These are phyloP conservation scores for Kernera saxatilis DNA, from an alignment of 345 rosid genomes.

Conservation along the genomic window DNA sequence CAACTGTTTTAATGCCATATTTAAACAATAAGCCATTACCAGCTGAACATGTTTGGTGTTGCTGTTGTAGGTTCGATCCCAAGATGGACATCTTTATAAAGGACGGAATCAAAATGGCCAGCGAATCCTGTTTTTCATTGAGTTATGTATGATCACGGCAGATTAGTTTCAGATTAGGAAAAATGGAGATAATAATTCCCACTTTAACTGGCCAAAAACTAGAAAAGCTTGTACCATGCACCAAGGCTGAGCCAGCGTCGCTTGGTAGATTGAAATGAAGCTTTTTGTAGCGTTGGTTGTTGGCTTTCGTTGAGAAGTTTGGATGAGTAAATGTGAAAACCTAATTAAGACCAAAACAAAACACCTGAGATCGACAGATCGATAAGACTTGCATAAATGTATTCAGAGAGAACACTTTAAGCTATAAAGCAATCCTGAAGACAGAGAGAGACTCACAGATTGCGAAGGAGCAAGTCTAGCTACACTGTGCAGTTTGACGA, in stretches of 20 bases:
- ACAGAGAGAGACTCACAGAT: conserved; percentile 49
- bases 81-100: conserved; percentile 95
- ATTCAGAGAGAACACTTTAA: neutral
- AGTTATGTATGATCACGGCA: neutral
- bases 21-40: conserved; percentile 41
- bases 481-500: conserved; percentile 83
- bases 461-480: conserved; percentile 83
- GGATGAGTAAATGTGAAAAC: conserved; percentile 95
- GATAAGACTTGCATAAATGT: neutral
- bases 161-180: neutral
- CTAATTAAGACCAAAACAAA: conserved; percentile 32
- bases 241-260: conserved; percentile 76
- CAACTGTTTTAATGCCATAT: neutral
- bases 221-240: conserved; percentile 59
- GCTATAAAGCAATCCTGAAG: neutral
- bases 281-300: conserved; percentile 77
- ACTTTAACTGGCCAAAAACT: neutral
- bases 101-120: conserved; percentile 83
- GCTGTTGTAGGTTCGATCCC: conserved; percentile 89
- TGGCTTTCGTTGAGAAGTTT: conserved; percentile 44
- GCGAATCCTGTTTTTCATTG: conserved; percentile 65
- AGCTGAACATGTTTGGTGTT: conserved; percentile 99
- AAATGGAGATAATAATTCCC: neutral
- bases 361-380: neutral
- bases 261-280: conserved; percentile 62